These are phyloP conservation scores for Globisporangium emineosum DNA, from an alignment of 352 stramenopile species.

Conservation along the genomic window DNA sequence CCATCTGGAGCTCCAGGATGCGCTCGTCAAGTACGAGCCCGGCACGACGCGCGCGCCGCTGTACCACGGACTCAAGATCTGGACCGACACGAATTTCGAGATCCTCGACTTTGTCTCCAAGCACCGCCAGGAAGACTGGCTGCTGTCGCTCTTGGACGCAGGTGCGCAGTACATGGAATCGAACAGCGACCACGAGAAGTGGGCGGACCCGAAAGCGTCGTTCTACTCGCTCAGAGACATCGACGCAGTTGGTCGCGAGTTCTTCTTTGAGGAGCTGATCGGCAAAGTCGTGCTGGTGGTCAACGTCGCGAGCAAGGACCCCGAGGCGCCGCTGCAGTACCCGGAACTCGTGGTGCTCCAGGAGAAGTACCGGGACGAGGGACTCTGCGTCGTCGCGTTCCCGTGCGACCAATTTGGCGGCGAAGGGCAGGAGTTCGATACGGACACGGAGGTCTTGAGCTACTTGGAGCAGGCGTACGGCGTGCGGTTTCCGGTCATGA, in stretches of 20 bases:
- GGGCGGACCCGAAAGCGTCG: slow-evolving; percentile 9
- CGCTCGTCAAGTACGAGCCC: slow-evolving; percentile 18
- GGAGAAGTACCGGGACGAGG: slow-evolving; percentile 40
- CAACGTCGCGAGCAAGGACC: slow-evolving; percentile 79
- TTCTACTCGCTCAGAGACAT: slow-evolving; percentile 18
- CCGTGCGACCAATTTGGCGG: slow-evolving; percentile 77
- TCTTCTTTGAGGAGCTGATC: slow-evolving; percentile 22
- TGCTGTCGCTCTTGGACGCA: slow-evolving; percentile 17
- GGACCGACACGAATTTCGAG: slow-evolving; percentile 12
- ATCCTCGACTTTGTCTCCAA: slow-evolving; percentile 18
- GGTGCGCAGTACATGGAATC: slow-evolving; percentile 17
- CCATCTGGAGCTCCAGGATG: slow-evolving; percentile 15
- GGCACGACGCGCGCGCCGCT: slow-evolving; percentile 6
- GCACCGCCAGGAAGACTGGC: slow-evolving; percentile 17
- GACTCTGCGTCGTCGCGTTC: slow-evolving; percentile 60
- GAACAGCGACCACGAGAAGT: slow-evolving; percentile 3
- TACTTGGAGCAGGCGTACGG: slow-evolving; percentile 27
- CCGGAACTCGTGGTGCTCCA: slow-evolving; percentile 59
- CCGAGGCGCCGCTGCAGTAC: slow-evolving; percentile 71
- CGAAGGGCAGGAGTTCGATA: slow-evolving; percentile 55
- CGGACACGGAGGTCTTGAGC: slow-evolving; percentile 27
- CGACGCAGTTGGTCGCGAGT: slow-evolving; percentile 10
- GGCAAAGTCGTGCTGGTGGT: slow-evolving; percentile 64
- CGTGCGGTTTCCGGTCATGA: slow-evolving; percentile 35
- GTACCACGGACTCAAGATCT: slow-evolving; percentile 15